A percentile compares a stretch with the other conserved stretches of the same genome.
Conservation (phyloP, 176 grass and related monocot species). For the Aegilops longissima region DNA sequence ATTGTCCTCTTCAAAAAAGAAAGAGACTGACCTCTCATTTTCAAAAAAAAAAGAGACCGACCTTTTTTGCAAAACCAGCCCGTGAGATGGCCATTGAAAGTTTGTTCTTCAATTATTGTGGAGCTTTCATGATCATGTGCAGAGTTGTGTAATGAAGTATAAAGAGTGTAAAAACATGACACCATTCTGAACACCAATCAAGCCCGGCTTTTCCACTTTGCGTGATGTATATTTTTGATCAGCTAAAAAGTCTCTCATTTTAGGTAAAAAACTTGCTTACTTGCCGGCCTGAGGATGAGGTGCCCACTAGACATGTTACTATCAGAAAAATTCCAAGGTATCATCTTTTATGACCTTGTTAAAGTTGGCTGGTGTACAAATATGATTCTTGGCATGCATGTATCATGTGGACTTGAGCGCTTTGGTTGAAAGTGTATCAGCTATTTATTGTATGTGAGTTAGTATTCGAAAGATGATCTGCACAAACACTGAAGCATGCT, state of each 20-base stretch:
- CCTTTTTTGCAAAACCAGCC: not conserved
- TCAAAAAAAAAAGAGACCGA: too few species aligned
- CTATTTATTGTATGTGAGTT: conserved; percentile 4
- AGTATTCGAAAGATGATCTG: not conserved
- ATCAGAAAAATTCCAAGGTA: conserved; percentile 99
- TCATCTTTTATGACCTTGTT: conserved; percentile 24
- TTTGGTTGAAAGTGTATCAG: not conserved
- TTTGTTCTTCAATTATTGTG: not conserved
- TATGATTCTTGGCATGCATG: conserved; percentile 3
- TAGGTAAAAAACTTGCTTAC: conserved; percentile 99
- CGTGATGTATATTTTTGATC: not conserved
- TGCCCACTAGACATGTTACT: conserved; percentile 85
- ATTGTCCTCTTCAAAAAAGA: not conserved
- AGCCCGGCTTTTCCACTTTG: not conserved
- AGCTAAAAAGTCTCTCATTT: not conserved
- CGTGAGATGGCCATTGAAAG: not conserved
- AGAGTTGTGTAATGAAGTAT: not conserved
- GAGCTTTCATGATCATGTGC: conserved; percentile 1
- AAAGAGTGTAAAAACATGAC: not conserved
- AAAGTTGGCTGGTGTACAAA: not conserved
- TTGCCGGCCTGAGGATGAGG: conserved; percentile 79
- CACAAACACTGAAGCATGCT: not conserved
- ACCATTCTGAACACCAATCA: not conserved
- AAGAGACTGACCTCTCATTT: not conserved
- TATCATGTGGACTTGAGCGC: not conserved